A percentile compares a stretch with the other conserved stretches of the same genome.
Evolutionary conservation across 2,329 filamentous ascomycete genomes (phyloP).

Genomic region (Escovopsis sp.): DNA sequence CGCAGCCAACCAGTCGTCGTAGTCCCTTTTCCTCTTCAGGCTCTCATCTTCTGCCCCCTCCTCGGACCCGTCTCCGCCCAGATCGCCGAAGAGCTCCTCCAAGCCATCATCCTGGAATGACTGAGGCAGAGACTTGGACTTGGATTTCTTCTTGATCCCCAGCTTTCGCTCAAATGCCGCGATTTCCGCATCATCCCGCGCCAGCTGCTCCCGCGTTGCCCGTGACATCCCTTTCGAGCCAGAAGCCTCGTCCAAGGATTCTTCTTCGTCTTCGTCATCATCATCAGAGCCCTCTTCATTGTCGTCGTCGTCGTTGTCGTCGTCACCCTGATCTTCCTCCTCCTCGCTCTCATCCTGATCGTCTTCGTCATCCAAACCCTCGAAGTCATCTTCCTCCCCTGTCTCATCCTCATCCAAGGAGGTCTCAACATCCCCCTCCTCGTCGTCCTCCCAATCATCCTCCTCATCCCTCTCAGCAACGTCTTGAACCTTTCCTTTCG

Average conservation of each 20-base stretch:
- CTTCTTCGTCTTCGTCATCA: background rate
- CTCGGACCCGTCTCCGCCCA: constrained; percentile 32
- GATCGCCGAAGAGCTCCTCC: constrained; percentile 57
- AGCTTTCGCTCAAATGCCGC: constrained; percentile 74
- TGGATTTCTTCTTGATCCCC: constrained; percentile 62
- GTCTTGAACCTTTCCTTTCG: background rate
- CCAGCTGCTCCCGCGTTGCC: constrained; percentile 38
- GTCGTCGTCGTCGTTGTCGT: constrained; percentile 10
- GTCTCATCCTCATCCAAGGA: constrained; percentile 1
- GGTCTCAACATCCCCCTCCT: background rate
- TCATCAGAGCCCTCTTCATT: background rate
- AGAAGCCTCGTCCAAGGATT: background rate
- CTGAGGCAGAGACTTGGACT: constrained; percentile 59
- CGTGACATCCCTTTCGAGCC: constrained; percentile 6
- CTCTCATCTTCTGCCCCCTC: constrained; percentile 35
- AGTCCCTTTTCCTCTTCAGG: constrained; percentile 44
- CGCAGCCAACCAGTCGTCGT: constrained; percentile 43
- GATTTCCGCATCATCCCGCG: constrained; percentile 78
- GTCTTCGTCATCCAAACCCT: constrained; percentile 12
- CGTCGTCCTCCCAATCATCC: constrained; percentile 3
- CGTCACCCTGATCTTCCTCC: constrained; percentile 10
- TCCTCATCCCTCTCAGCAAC: background rate
- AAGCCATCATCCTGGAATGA: constrained; percentile 71
- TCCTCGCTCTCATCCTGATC: constrained; percentile 9
- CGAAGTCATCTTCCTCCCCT: background rate